Evolutionary conservation across 2,329 filamentous ascomycete genomes (phyloP).

Genomic region (Boeremia exigua): DNA sequence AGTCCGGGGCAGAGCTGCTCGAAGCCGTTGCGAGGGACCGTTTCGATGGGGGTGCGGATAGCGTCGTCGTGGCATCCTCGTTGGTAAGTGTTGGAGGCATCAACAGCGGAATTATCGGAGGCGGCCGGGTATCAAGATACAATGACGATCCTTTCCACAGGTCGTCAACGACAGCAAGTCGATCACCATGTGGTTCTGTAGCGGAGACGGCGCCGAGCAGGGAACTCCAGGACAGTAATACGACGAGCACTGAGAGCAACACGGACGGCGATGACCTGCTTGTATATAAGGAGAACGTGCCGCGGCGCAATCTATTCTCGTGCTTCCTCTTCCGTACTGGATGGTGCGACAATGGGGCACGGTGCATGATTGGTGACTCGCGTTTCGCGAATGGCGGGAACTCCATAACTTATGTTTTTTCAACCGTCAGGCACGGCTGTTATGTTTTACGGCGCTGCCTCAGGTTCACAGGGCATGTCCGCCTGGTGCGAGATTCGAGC

Average conservation of each 20-base stretch:
- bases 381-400: constrained; percentile 25
- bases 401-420: constrained; percentile 20
- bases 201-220: constrained; percentile 36
- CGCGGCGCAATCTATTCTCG: constrained; percentile 25
- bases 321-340: constrained; percentile 27
- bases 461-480: constrained; percentile 31
- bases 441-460: constrained; percentile 24
- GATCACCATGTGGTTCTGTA: constrained; percentile 40
- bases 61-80: constrained; percentile 32
- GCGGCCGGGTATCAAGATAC: constrained; percentile 39
- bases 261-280: constrained; percentile 17
- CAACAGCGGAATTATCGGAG: constrained; percentile 35
- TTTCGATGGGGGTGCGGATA: constrained; percentile 32
- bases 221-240: constrained; percentile 34
- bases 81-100: constrained; percentile 41
- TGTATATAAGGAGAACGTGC: constrained; percentile 27
- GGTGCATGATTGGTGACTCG: constrained; percentile 30
- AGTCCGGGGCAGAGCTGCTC: constrained; percentile 24
- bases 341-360: constrained; percentile 44
- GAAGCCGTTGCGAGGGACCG: constrained; percentile 36
- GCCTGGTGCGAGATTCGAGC: background rate
- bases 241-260: constrained; percentile 35
- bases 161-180: constrained; percentile 31
- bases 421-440: constrained; percentile 22
- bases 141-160: constrained; percentile 40